Base-by-base conservation (phyloP, 192 early-diverging fungal genomes). In the Mortierella claussenii region DNA sequence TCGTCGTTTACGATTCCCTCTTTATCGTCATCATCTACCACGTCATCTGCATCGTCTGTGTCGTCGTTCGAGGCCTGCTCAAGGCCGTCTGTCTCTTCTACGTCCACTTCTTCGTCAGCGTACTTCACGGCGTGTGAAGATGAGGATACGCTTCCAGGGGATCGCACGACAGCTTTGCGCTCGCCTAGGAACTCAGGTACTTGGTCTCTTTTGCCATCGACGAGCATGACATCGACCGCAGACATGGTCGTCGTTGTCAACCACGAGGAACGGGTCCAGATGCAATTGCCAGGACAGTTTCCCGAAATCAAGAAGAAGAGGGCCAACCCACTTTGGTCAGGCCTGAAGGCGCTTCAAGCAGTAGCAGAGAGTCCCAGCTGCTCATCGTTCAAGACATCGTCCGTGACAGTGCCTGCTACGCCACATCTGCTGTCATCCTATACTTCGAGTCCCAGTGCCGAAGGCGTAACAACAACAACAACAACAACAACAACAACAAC, bases 131-230 rank as follows among this genome's bases (percentile, higher is more conserved):
- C 60, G 2, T 56, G 59, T 21, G 73, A 76, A 11, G 65, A 61
- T 32, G 59, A 76, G 33, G 52, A 61, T n/a, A 57, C 17, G 5
- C 27, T 58, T 32, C 40, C 50, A n/a, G 46, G 30, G 31, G 44
- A 50, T 12, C n/a, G n/a, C n/a, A 48, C 13, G 56, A 21, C 3
- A 20, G 33, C 11, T 7, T 28, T 62, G 11, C 47, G 24, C 18
- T 76, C 73, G 1, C 73, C 73, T 27, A 57, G 73, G 8, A 67
- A 66, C 47, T 76, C 73, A 21, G 73, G 73, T 18, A 32, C 47
- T 10, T 66, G 64, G 63, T 43, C 51, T 27, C 53, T 20, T 17
- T 31, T 55, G 26, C 57, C 37, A 45, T 36, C n/a, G 15, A 45
- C n/a, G 2, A 30, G 8, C 40, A 60, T 60, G 57, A 20, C 44